These are phyloP conservation scores for Apiotrichum porosum DNA, from an alignment of 1,284 basidiomycete species.

Conservation along the genomic window DNA sequence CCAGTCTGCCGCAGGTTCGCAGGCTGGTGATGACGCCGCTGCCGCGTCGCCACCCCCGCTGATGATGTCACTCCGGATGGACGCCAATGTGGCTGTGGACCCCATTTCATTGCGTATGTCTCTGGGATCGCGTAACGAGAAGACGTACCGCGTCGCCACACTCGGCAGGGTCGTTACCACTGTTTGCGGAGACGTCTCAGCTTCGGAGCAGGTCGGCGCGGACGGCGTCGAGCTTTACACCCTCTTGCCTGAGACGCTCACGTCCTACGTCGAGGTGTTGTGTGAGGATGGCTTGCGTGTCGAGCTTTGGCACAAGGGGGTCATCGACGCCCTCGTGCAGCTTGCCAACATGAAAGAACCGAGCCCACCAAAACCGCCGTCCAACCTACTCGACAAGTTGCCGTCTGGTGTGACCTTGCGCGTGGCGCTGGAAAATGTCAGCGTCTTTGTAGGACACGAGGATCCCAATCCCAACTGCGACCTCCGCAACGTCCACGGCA, in stretches of 20 bases:
- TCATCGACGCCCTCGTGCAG: conserved; percentile 55
- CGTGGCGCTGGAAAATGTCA: conserved; percentile 61
- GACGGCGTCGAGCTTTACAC: conserved; percentile 21
- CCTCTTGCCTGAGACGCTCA: conserved; percentile 48
- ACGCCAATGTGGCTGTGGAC: conserved; percentile 25
- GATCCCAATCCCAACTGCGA: conserved; percentile 70
- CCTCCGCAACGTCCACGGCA: conserved; percentile 63
- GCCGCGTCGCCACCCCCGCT: neutral
- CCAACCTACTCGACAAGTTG: conserved; percentile 49
- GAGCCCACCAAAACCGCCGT: conserved; percentile 3
- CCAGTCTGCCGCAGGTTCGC: no score
- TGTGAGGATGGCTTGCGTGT: conserved; percentile 60
- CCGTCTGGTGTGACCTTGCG: conserved; percentile 59
- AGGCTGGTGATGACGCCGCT: no score
- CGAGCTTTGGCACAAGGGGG: conserved; percentile 68
- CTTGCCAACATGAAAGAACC: conserved; percentile 41
- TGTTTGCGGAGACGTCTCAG: conserved; percentile 24
- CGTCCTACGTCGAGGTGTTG: conserved; percentile 54
- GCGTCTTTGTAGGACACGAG: conserved; percentile 64
- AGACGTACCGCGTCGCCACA: conserved; percentile 27
- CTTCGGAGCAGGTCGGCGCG: conserved; percentile 2
- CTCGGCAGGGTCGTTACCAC: conserved; percentile 28
- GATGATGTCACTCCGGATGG: neutral
- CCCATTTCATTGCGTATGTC: conserved; percentile 34
- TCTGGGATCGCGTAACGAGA: conserved; percentile 19